phyloP scores from a whole-genome alignment of 306 rosid genomes.

The Alnus rubra region DNA sequence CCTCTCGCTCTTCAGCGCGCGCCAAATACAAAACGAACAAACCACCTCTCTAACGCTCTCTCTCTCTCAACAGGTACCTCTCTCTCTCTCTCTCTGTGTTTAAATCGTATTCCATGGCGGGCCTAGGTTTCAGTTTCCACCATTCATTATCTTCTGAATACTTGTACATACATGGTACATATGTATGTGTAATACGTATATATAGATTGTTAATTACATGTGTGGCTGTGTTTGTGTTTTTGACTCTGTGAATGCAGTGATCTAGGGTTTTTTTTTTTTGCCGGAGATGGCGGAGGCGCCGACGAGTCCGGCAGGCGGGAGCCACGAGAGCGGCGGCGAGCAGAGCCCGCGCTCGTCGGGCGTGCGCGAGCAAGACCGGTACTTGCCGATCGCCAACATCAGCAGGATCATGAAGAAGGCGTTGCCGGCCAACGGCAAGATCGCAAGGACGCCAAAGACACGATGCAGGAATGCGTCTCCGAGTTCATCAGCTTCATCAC shows the following conservation, averaged over 20 bases:
- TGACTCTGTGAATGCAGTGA: slow-evolving; percentile 3
- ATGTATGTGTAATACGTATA: neutral
- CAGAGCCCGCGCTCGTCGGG: slow-evolving; percentile 59
- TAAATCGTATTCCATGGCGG: slow-evolving; percentile 15
- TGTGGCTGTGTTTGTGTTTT: neutral
- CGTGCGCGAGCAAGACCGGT: slow-evolving; percentile 75
- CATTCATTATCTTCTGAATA: neutral
- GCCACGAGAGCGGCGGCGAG: slow-evolving; percentile 88
- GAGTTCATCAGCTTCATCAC: slow-evolving; percentile 93
- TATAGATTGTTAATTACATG: neutral
- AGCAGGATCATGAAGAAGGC: slow-evolving; percentile 96
- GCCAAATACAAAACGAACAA: slow-evolving; percentile 47
- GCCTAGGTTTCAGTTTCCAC: slow-evolving; percentile 25
- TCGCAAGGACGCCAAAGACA: slow-evolving; percentile 92
- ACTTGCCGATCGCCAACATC: slow-evolving; percentile 84
- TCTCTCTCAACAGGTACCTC: neutral
- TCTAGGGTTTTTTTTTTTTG: slow-evolving; percentile 31
- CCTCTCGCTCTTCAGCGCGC: slow-evolving; percentile 27
- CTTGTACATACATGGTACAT: neutral
- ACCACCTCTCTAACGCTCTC: neutral
- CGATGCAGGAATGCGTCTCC: slow-evolving; percentile 87
- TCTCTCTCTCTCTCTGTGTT: neutral
- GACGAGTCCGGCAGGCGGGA: slow-evolving; percentile 60
- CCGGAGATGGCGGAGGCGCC: slow-evolving; percentile 72
- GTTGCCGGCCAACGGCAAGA: slow-evolving; percentile 78